These are phyloP conservation scores for Grammothele lineata DNA, from an alignment of 768 basidiomycete genomes.

Conservation along the genomic window DNA sequence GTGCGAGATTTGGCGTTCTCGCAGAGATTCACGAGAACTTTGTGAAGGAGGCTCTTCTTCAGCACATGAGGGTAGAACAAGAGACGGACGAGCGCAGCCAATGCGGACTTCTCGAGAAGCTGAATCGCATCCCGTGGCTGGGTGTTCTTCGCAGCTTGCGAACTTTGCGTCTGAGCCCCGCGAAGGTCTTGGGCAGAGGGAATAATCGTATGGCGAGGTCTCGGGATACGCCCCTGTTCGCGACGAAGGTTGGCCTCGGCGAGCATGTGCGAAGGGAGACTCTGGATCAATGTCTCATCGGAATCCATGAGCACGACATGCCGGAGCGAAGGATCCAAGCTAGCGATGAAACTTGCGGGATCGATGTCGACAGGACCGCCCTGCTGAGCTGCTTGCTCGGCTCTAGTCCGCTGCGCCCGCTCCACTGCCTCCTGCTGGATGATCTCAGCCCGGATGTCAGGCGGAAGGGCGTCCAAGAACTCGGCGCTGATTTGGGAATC, in stretches of 20 bases:
- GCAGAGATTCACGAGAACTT: conserved; percentile 90
- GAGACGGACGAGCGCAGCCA: conserved; percentile 85
- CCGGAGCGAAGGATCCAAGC: conserved; percentile 83
- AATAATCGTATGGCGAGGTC: conserved; percentile 10
- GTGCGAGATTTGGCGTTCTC: conserved; percentile 90
- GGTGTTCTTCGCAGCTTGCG: conserved; percentile 44
- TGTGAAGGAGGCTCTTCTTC: conserved; percentile 80
- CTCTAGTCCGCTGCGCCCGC: conserved; percentile 51
- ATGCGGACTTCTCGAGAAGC: conserved; percentile 84
- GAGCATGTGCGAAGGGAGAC: conserved; percentile 79
- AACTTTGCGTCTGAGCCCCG: conserved; percentile 5
- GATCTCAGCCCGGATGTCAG: conserved; percentile 95
- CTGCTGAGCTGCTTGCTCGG: conserved; percentile 34
- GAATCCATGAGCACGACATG: conserved; percentile 89
- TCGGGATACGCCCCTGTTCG: conserved; percentile 34
- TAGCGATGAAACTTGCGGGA: conserved; percentile 87
- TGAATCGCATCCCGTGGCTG: conserved; percentile 84
- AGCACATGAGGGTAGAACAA: conserved; percentile 95
- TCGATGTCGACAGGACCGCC: conserved; percentile 70
- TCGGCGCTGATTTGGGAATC: conserved; percentile 92
- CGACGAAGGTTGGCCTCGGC: conserved; percentile 77
- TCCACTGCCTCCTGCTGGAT: conserved; percentile 92
- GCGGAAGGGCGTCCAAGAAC: conserved; percentile 93
- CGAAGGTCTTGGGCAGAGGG: conserved; percentile 4
- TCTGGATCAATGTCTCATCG: conserved; percentile 79